phyloP scores from a whole-genome alignment of 2,329 filamentous ascomycete species.

The Herpomyces periplanetae region DNA sequence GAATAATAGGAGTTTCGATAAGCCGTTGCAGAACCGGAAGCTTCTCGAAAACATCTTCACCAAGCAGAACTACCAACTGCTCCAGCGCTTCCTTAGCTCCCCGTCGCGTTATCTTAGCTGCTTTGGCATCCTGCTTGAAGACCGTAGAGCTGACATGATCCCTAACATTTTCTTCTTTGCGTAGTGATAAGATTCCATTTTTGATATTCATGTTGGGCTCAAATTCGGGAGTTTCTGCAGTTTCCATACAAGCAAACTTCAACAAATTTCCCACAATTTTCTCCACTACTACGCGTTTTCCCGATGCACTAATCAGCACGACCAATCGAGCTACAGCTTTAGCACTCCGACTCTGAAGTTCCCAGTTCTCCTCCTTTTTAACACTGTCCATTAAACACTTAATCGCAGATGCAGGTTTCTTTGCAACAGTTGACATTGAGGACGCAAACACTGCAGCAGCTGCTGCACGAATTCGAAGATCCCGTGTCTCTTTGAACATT shows the following conservation, averaged over 20 bases:
- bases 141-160: constrained; percentile 67
- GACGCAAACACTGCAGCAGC: constrained; percentile 54
- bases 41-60: constrained; percentile 30
- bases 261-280: constrained; percentile 84
- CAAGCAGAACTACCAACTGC: constrained; percentile 43
- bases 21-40: constrained; percentile 43
- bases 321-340: constrained; percentile 48
- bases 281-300: constrained; percentile 49
- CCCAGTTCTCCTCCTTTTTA: constrained; percentile 65
- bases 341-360: constrained; percentile 53
- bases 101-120: constrained; percentile 53
- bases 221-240: constrained; percentile 86
- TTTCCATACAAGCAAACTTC: constrained; percentile 91
- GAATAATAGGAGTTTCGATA: constrained; percentile 39
- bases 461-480: constrained; percentile 48
- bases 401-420: constrained; percentile 69
- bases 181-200: constrained; percentile 51
- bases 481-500: constrained; percentile 34
- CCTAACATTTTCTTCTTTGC: constrained; percentile 80
- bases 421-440: constrained; percentile 55
- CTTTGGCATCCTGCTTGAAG: constrained; percentile 57
- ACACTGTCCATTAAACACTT: constrained; percentile 95
- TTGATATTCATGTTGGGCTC: constrained; percentile 38
- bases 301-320: constrained; percentile 40
- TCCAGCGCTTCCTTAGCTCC: constrained; percentile 82